Conservation (phyloP, 164 flowering plant genomes). For the Saururus chinensis region DNA sequence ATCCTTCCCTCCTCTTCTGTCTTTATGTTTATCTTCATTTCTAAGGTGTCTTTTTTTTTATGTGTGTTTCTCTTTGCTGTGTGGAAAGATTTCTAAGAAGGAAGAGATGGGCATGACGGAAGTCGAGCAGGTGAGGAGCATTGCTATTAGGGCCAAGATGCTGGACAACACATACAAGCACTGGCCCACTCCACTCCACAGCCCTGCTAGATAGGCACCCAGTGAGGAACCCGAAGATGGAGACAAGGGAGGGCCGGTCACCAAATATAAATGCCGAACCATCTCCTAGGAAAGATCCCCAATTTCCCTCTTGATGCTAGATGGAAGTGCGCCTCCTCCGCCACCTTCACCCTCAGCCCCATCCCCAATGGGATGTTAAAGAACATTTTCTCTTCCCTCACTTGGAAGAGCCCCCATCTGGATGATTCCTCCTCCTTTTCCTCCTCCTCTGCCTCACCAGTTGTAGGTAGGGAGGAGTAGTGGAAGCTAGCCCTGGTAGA, state of each 20-base stretch:
- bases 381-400: slow-evolving; percentile 39
- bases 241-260: slow-evolving; percentile 30
- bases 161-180: slow-evolving; percentile 14
- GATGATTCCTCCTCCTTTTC: too few species aligned
- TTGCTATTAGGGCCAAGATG: neutral
- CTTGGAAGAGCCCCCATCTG: slow-evolving; percentile 46
- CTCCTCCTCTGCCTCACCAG: slow-evolving; percentile 7
- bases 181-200: slow-evolving; percentile 47
- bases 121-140: slow-evolving; percentile 5
- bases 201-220: neutral
- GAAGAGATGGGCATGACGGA: slow-evolving; percentile 19
- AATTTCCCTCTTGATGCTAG: slow-evolving; percentile 51
- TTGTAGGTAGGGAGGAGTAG: slow-evolving; percentile 45
- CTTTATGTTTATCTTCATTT: too few species aligned
- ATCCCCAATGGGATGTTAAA: slow-evolving; percentile 60
- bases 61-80: neutral
- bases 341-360: slow-evolving; percentile 12
- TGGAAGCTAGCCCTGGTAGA: slow-evolving; percentile 69
- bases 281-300: slow-evolving; percentile 60
- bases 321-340: slow-evolving; percentile 14
- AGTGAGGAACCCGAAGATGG: neutral
- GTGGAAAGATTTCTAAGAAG: neutral
- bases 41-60: too few species aligned
- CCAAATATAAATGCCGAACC: slow-evolving; percentile 86
- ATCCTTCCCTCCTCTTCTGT: too few species aligned